Evolutionary conservation across 116 monocot genomes (phyloP).

Genomic region (Zostera marina): DNA sequence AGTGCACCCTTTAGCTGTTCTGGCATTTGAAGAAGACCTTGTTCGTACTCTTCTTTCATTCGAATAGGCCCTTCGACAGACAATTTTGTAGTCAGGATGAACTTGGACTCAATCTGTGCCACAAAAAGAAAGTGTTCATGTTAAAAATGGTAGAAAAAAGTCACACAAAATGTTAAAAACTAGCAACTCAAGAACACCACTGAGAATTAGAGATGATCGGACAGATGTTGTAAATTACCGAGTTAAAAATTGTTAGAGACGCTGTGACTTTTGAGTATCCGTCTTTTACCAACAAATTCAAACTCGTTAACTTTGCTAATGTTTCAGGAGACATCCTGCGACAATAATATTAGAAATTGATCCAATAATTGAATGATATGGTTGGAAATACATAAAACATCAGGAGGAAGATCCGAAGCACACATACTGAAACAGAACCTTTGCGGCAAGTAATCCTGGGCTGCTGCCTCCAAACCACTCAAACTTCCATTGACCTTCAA

Average conservation of each 20-base stretch:
- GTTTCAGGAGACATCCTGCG: constrained; percentile 68
- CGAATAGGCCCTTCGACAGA: constrained; percentile 79
- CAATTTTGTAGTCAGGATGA: constrained; percentile 52
- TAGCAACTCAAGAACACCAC: constrained; percentile 13
- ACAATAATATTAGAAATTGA: background rate
- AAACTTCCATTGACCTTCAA: constrained; percentile 97
- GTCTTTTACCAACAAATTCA: constrained; percentile 72
- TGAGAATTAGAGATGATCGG: constrained; percentile 17
- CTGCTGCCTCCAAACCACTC: constrained; percentile 92
- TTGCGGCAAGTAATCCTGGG: constrained; percentile 68
- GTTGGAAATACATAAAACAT: constrained; percentile 1
- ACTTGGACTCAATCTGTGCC: constrained; percentile 63
- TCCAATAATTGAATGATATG: background rate
- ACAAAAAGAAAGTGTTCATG: background rate
- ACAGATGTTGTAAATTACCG: background rate
- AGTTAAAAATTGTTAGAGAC: constrained; percentile 23
- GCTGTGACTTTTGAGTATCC: constrained; percentile 72
- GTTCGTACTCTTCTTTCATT: constrained; percentile 95
- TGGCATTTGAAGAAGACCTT: constrained; percentile 69
- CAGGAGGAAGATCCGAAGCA: background rate
- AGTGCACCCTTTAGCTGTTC: constrained; percentile 62
- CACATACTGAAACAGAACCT: constrained; percentile 78
- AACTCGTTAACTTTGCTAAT: constrained; percentile 49
- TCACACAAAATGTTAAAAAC: background rate
- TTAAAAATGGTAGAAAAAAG: background rate